Evolutionary conservation across 768 basidiomycete species (phyloP).

Genomic region (Favolaschia claudopus): DNA sequence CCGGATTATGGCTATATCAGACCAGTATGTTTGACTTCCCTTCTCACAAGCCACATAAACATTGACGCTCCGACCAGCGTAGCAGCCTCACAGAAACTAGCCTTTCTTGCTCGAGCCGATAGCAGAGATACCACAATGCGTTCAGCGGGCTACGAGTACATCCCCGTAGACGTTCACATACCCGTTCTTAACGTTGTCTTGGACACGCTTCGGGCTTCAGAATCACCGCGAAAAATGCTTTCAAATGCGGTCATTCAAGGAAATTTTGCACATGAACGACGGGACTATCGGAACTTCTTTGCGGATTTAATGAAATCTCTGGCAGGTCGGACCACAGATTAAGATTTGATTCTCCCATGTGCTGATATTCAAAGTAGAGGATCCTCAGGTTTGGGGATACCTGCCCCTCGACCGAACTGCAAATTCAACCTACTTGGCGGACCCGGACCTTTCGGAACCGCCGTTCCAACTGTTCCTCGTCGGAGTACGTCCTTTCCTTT

Average conservation of each 20-base stretch:
- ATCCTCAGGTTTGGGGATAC: conserved; percentile 47
- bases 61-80: conserved; percentile 34
- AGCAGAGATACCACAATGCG: conserved; percentile 37
- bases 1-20: conserved; percentile 45
- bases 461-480: conserved; percentile 44
- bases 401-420: conserved; percentile 32
- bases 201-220: conserved; percentile 32
- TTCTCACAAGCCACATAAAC: background rate
- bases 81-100: conserved; percentile 35
- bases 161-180: conserved; percentile 45
- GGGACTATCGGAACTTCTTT: conserved; percentile 46
- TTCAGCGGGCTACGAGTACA: conserved; percentile 42
- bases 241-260: conserved; percentile 52
- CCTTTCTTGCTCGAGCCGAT: conserved; percentile 39
- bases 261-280: conserved; percentile 40
- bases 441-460: conserved; percentile 34
- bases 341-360: background rate
- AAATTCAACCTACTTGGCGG: conserved; percentile 27
- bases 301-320: conserved; percentile 41
- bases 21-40: conserved; percentile 41
- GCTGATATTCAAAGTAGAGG: conserved; percentile 30
- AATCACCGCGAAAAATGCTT: conserved; percentile 31
- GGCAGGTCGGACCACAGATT: conserved; percentile 33
- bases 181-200: conserved; percentile 42
- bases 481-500: too few species aligned